Conservation (phyloP, 2,329 filamentous ascomycete genomes). For the Penicillium sp. region DNA sequence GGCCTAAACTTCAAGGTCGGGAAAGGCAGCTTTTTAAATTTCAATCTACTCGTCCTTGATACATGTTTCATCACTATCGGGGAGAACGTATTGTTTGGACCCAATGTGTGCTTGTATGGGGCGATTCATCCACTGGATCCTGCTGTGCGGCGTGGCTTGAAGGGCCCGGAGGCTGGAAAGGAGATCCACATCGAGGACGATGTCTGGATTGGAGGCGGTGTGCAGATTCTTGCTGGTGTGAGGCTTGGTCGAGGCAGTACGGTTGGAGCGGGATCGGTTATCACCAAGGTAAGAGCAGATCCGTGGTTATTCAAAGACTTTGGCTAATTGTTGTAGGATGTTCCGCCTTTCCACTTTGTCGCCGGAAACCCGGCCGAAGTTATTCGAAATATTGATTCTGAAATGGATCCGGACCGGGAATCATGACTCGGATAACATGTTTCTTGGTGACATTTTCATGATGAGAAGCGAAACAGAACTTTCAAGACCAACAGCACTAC, state of each 20-base stretch:
- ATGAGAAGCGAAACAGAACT: not conserved
- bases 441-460: not conserved
- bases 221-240: conserved; percentile 51
- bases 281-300: conserved; percentile 40
- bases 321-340: conserved; percentile 27
- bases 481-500: not conserved
- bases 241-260: conserved; percentile 51
- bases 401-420: conserved; percentile 31
- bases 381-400: conserved; percentile 34
- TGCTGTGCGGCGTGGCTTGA: conserved; percentile 47
- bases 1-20: conserved; percentile 69
- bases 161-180: conserved; percentile 57
- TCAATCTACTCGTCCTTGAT: conserved; percentile 64
- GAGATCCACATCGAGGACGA: conserved; percentile 57
- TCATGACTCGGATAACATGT: not conserved
- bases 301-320: not conserved
- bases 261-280: conserved; percentile 49
- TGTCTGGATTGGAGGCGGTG: conserved; percentile 57
- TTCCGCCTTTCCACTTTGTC: conserved; percentile 37
- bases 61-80: conserved; percentile 60
- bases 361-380: conserved; percentile 36
- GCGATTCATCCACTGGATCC: conserved; percentile 61
- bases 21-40: conserved; percentile 51
- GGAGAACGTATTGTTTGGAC: conserved; percentile 59
- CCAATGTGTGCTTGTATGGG: conserved; percentile 59